These are phyloP conservation scores for Smittium culicis DNA, from an alignment of 371 early-diverging fungal species.

Conservation along the genomic window DNA sequence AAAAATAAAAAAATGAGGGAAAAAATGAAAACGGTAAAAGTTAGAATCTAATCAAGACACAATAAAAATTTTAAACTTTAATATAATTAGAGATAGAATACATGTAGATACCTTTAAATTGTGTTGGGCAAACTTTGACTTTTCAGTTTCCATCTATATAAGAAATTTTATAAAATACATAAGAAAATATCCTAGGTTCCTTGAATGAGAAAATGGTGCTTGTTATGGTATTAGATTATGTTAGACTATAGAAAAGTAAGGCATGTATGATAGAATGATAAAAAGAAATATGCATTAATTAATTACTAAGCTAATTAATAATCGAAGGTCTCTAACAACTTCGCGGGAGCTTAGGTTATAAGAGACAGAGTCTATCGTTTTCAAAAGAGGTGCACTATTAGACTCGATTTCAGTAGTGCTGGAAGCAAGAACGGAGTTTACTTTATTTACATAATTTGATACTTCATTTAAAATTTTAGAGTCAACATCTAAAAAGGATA, in stretches of 20 bases:
- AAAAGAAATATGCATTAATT: too few species aligned
- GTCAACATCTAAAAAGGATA: background rate
- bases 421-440: background rate
- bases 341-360: background rate
- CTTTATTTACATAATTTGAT: background rate
- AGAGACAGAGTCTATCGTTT: background rate
- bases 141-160: slow-evolving; percentile 2
- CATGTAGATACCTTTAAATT: background rate
- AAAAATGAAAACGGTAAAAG: too few species aligned
- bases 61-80: too few species aligned
- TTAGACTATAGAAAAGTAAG: too few species aligned
- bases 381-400: background rate
- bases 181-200: too few species aligned
- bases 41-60: too few species aligned
- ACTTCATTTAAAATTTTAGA: background rate
- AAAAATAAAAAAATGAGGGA: too few species aligned
- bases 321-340: background rate
- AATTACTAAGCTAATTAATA: slow-evolving; percentile 4
- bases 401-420: background rate
- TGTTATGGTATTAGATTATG: background rate
- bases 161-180: background rate
- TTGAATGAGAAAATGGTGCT: background rate
- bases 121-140: slow-evolving; percentile 7
- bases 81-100: too few species aligned
- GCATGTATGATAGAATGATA: too few species aligned